phyloP scores from a whole-genome alignment of 2,329 filamentous ascomycete genomes.

The Herpotrichia juniperi region DNA sequence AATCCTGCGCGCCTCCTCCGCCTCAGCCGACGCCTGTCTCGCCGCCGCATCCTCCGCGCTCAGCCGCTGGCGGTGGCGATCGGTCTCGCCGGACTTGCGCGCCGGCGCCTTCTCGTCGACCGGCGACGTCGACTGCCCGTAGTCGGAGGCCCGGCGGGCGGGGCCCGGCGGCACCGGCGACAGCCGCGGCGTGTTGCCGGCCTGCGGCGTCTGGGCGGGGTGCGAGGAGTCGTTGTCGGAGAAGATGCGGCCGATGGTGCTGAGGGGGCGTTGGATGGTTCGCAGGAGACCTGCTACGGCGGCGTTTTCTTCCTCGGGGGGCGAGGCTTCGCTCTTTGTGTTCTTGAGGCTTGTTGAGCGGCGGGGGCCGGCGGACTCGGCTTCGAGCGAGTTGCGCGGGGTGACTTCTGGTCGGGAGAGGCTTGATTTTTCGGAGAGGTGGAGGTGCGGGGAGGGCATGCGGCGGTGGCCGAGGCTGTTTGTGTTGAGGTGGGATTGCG shows the following conservation, averaged over 20 bases:
- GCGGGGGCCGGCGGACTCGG: conserved; percentile 62
- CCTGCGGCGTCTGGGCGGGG: conserved; percentile 53
- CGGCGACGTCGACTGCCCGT: conserved; percentile 20
- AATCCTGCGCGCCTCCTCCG: conserved; percentile 83
- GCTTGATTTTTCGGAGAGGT: conserved; percentile 56
- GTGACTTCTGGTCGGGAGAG: conserved; percentile 63
- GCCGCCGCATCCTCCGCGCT: conserved; percentile 88
- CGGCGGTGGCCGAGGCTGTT: conserved; percentile 37
- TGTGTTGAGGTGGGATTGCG: conserved; percentile 19
- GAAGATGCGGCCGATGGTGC: conserved; percentile 93
- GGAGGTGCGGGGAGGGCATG: conserved; percentile 51
- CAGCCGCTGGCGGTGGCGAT: conserved; percentile 45
- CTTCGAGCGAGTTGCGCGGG: conserved; percentile 64
- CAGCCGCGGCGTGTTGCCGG: conserved; percentile 56
- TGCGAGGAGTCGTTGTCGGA: conserved; percentile 65
- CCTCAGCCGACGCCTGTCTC: conserved; percentile 86
- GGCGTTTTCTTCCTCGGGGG: conserved; percentile 71
- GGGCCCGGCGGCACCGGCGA: conserved; percentile 53
- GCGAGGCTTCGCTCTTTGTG: conserved; percentile 28
- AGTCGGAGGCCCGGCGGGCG: conserved; percentile 49
- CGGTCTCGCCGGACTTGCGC: conserved; percentile 32
- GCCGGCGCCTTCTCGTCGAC: conserved; percentile 23
- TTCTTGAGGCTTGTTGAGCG: conserved; percentile 62
- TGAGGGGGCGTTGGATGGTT: conserved; percentile 88
- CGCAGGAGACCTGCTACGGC: conserved; percentile 85